phyloP scores from a whole-genome alignment of 176 grass and related monocot species.

The Oryza nivara region DNA sequence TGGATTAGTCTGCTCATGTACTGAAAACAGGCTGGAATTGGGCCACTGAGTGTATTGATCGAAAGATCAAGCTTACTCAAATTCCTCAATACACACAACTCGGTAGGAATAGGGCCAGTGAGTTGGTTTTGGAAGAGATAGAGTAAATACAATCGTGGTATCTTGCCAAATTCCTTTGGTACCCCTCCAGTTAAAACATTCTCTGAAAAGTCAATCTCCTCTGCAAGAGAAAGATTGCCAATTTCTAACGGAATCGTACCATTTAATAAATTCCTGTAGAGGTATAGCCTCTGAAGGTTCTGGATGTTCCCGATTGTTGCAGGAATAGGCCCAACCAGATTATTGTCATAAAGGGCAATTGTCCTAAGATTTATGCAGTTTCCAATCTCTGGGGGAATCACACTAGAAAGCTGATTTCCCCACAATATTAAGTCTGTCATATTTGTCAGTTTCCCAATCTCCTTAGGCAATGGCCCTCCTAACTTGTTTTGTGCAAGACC shows the following conservation, averaged over 20 bases:
- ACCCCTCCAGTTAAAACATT: constrained; percentile 81
- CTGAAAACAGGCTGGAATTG: constrained; percentile 79
- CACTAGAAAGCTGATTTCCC: constrained; percentile 78
- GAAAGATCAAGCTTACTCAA: constrained; percentile 97
- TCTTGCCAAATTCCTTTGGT: constrained; percentile 75
- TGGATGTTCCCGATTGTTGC: constrained; percentile 67
- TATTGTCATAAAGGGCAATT: constrained; percentile 87
- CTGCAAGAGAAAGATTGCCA: constrained; percentile 64
- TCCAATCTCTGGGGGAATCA: constrained; percentile 79
- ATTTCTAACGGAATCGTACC: constrained; percentile 79
- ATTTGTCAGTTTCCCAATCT: constrained; percentile 61
- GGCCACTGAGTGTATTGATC: constrained; percentile 80
- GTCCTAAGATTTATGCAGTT: constrained; percentile 70
- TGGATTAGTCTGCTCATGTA: constrained; percentile 81
- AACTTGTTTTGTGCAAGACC: constrained; percentile 94
- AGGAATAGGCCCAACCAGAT: constrained; percentile 77
- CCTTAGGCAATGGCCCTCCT: constrained; percentile 72
- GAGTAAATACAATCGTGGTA: constrained; percentile 68
- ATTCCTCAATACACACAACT: constrained; percentile 71
- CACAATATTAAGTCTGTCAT: constrained; percentile 84
- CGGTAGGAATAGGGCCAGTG: constrained; percentile 70
- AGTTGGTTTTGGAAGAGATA: constrained; percentile 95
- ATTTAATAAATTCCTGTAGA: constrained; percentile 89
- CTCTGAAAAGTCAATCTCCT: constrained; percentile 96
- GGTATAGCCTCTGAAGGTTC: constrained; percentile 70